Evolutionary conservation across 2,329 filamentous ascomycete genomes (phyloP), one percentile per base, ranked within the genome.

Genomic region (Cladophialophora yegresii): DNA sequence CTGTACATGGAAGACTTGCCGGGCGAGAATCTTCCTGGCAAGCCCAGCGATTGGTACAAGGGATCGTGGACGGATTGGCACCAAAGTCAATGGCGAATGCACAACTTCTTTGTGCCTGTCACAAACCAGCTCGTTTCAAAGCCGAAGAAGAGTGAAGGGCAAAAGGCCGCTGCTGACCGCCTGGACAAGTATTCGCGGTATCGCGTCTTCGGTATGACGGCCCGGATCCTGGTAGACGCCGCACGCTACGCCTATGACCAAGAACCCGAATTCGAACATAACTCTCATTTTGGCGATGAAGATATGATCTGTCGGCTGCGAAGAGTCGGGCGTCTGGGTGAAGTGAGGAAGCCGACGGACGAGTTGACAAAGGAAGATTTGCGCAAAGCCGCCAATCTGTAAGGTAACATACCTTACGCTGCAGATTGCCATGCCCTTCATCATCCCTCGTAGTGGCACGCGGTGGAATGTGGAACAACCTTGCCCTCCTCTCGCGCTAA

Each of bases 181-280:
- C 71, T 83, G 16, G 79, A 85, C 63, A 80, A 75, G 9, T 69
- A 83, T 51, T 79, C 79, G 49, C 82, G 89, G 43, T 96, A 95
- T 77, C 87, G 90, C 70, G 92, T 98, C 4, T 97, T 93, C 85
- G 93, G 93, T 16, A 93, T 98, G 91, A 98, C 93, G 59, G 93
- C 92, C 2, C 82, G 92, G 58, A 93, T 98, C 61, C 76, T 97
- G 61, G 91, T 97, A 4, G 93, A 98, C 77, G 89, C 90, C 4
- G 93, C 93, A 36, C 83, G 91, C 67, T 83, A 96, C 20, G 93
- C 93, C 22, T 98, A 95, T 75, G 89, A 79, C 1, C 84, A 89
- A 77, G 86, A 91, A 74, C 93, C 93, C 3, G 89, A 92, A 74
- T 96, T 96, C 75, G 91, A 96, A 79, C 85, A 86, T 72, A 85